Percentiles rank a stretch among this genome's conserved stretches.
Evolutionary conservation across 805 yeast species (phyloP).

Genomic region (Lachancea sp.): DNA sequence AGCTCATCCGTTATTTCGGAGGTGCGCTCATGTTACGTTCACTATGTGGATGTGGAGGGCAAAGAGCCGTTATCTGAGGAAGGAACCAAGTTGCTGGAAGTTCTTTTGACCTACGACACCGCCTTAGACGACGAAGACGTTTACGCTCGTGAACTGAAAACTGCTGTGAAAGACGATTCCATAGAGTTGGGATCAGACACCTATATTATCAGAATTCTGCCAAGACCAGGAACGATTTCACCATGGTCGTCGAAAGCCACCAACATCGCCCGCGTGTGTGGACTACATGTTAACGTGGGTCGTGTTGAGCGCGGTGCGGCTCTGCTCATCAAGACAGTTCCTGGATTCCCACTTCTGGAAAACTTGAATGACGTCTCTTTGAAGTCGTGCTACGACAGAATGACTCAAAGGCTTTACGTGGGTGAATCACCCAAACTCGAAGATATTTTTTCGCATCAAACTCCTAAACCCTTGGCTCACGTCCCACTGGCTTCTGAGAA

Average conservation of each 20-base stretch:
- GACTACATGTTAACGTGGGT: constrained; percentile 60
- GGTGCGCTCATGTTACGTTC: constrained; percentile 70
- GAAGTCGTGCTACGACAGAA: constrained; percentile 78
- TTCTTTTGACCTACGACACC: constrained; percentile 68
- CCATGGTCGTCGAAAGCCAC: constrained; percentile 99
- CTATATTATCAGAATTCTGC: constrained; percentile 68
- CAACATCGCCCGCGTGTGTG: constrained; percentile 84
- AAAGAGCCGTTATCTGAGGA: constrained; percentile 32
- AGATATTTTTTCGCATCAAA: constrained; percentile 70
- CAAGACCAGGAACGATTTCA: constrained; percentile 93
- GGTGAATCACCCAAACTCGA: constrained; percentile 55
- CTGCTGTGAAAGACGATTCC: constrained; percentile 25
- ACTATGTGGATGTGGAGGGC: constrained; percentile 60
- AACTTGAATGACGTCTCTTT: constrained; percentile 51
- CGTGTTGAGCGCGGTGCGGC: constrained; percentile 91
- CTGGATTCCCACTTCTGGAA: constrained; percentile 60
- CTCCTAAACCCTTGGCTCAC: constrained; percentile 75
- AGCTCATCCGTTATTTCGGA: constrained; percentile 56
- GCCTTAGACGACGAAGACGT: constrained; percentile 50
- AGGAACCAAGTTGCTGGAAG: constrained; percentile 45
- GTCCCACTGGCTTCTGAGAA: constrained; percentile 53
- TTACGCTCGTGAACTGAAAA: constrained; percentile 18
- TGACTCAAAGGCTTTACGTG: constrained; percentile 75
- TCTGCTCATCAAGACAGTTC: constrained; percentile 60
- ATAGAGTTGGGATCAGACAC: constrained; percentile 37